Evolutionary conservation across 2,329 filamentous ascomycete species (phyloP).

Genomic region (Apiospora koreana): DNA sequence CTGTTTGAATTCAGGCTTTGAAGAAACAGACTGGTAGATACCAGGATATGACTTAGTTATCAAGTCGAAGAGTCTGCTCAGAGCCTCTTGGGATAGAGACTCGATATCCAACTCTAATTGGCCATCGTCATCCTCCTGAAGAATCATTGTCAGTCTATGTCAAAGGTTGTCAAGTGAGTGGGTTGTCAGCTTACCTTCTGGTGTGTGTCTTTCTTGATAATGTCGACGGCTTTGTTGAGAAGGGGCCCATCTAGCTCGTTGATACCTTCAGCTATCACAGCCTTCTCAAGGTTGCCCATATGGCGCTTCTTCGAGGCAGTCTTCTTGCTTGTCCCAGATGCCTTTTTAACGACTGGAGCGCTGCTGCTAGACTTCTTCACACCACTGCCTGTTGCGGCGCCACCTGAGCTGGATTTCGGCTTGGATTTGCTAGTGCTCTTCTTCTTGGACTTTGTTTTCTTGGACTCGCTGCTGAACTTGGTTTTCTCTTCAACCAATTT

Average conservation of each 20-base stretch:
- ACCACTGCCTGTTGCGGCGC: slow-evolving; percentile 30
- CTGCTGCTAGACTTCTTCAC: slow-evolving; percentile 44
- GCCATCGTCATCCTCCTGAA: slow-evolving; percentile 58
- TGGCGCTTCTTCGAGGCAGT: slow-evolving; percentile 53
- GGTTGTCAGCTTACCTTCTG: slow-evolving; percentile 63
- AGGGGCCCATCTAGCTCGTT: slow-evolving; percentile 77
- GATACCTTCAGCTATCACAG: slow-evolving; percentile 84
- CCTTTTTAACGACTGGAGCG: slow-evolving; percentile 34
- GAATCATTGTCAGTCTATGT: not conserved
- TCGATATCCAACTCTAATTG: slow-evolving; percentile 64
- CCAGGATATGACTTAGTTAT: slow-evolving; percentile 41
- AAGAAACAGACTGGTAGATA: slow-evolving; percentile 35
- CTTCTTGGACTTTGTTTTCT: slow-evolving; percentile 50
- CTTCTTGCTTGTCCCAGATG: slow-evolving; percentile 41
- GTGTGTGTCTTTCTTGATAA: slow-evolving; percentile 85
- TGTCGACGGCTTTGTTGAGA: slow-evolving; percentile 78
- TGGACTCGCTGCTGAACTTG: slow-evolving; percentile 59
- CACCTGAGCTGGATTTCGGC: slow-evolving; percentile 39
- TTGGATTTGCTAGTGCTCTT: slow-evolving; percentile 31
- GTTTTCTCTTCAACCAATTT: slow-evolving; percentile 74
- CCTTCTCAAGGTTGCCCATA: slow-evolving; percentile 81
- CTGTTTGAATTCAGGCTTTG: slow-evolving; percentile 32
- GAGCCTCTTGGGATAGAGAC: slow-evolving; percentile 54
- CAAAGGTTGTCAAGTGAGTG: not conserved
- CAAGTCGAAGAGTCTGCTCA: slow-evolving; percentile 50